Base-by-base conservation (phyloP, 148 eudicot species). In the Polygonum maritimum region DNA sequence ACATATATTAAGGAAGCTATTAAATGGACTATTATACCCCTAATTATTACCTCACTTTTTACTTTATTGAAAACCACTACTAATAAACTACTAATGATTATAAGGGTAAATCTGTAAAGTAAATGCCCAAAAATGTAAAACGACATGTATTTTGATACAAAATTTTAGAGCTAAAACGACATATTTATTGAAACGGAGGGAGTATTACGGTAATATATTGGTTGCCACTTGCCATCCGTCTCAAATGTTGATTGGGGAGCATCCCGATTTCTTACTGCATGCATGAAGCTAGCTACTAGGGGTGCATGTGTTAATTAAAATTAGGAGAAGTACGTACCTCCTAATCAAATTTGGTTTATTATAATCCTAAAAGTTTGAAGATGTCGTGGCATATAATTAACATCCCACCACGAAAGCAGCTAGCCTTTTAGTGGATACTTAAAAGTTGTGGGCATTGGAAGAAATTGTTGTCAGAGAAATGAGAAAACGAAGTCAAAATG, bases 361-460 rank as follows among this genome's bases (percentile, higher is more conserved):
- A 62, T 31, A 62, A 31, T 33, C 69, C 69, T 62, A 62, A 33
- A 62, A 62, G 69, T 62, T 62, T 31, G 69, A 62, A 62, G 26
- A 62, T 62, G 69, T 62, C 38, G 69, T 54, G 60, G 60, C 60
- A 54, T 54, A 54, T 54, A n/a, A n/a, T 54, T 54, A 54, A 54
- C 69, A 62, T 62, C 69, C 69, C 4, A 33, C 69, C 69, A 62
- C 38, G 6, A 62, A 62, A 62, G 69, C 12, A 62, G 69, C 69
- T 26, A 8, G 12, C 3, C 38, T 62, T 57, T 19, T 19, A 21
- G 18, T 57, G 55, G 5, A 51, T 51, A 26, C 31, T 54, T 8
- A 9, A 21, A n/a, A 4, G 49, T 48, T 10, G 35, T 60, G 38
- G 14, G 38, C 69, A 62, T 62, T 62, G 69, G 69, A 62, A 62